Evolutionary conservation across 2,329 filamentous ascomycete species (phyloP), one percentile per base, ranked within the genome.

Genomic region (Colletotrichum abscissum): DNA sequence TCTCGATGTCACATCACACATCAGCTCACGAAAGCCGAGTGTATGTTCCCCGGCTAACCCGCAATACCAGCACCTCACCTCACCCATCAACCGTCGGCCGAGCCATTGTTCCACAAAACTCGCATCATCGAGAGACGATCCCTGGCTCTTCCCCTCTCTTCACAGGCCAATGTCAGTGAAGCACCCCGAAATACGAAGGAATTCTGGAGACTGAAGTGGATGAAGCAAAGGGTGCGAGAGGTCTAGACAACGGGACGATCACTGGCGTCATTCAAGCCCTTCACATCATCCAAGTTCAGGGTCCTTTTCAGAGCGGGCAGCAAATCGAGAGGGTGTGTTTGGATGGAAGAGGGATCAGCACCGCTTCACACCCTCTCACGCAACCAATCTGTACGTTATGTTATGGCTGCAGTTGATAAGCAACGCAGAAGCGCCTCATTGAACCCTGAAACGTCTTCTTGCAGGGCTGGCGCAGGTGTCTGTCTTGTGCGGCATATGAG

Each of bases 191-290:
- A n/a, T 12, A 49, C 59, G 54, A 60, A 57, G 22, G 22, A 49
- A 3, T 11, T 4, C 19, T 49, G 19, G 42, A 16, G 24, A 12
- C 22, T 26, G 14, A 26, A 30, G 8, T 26, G 30, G 14, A n/a
- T 28, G 22, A 24, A 9, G 24, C 38, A 28, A 16, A 24, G 46
- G 28, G 28, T 46, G 46, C 26, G 5, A n/a, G 24, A 12, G 56
- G 59, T 49, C 71, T 54, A 70, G 67, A 54, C 67, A 65, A 38
- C 67, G 35, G 60, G 70, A 56, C 49, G 67, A 73, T 70, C 67
- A 5, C 70, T 73, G 67, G 67, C 67, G 67, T 73, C 71, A 73
- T 66, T 16, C 28, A 57, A 26, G 16, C 33, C 54, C 49, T 52
- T 14, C 33, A 62, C 26, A 11, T 54, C 12, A 35, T 49, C 57